A percentile compares a stretch with the other conserved stretches of the same genome.
phyloP scores from a whole-genome alignment of 2,329 filamentous ascomycete genomes.

The Fusarium haematococcum region DNA sequence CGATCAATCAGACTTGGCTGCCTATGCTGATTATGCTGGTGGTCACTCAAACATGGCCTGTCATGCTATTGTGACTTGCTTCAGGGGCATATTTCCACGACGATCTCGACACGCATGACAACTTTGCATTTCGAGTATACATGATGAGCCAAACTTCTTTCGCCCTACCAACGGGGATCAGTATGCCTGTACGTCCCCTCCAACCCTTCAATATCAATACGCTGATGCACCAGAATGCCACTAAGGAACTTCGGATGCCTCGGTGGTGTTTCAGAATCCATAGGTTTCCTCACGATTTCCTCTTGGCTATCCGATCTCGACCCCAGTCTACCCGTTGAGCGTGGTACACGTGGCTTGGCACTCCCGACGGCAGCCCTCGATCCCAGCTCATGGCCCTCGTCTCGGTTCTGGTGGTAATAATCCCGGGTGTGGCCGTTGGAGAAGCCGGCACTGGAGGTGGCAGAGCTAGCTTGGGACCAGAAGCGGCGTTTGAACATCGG shows the following conservation, averaged over 20 bases:
- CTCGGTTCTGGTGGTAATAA: not conserved
- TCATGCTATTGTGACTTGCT: not conserved
- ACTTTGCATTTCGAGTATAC: not conserved
- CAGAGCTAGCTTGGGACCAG: conserved; percentile 28
- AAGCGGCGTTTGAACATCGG: conserved; percentile 44
- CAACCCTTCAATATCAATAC: conserved; percentile 11
- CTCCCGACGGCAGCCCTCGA: not conserved
- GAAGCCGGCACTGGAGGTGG: not conserved
- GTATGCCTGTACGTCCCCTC: conserved; percentile 2
- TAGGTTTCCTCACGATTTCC: conserved; percentile 7
- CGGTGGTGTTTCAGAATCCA: not conserved
- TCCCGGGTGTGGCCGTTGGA: not conserved
- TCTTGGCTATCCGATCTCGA: conserved; percentile 24
- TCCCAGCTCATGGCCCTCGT: conserved; percentile 13
- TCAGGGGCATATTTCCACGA: not conserved
- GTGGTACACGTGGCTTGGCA: not conserved
- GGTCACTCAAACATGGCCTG: not conserved
- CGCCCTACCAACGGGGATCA: not conserved
- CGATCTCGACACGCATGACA: not conserved
- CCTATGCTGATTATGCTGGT: not conserved
- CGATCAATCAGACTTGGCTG: not conserved
- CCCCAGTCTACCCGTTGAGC: conserved; percentile 7
- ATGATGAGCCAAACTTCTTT: not conserved
- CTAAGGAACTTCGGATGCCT: not conserved
- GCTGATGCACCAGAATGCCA: conserved; percentile 15